Base-by-base conservation (phyloP, 1,139 yeast species). In the Kodamaea ohmeri region DNA sequence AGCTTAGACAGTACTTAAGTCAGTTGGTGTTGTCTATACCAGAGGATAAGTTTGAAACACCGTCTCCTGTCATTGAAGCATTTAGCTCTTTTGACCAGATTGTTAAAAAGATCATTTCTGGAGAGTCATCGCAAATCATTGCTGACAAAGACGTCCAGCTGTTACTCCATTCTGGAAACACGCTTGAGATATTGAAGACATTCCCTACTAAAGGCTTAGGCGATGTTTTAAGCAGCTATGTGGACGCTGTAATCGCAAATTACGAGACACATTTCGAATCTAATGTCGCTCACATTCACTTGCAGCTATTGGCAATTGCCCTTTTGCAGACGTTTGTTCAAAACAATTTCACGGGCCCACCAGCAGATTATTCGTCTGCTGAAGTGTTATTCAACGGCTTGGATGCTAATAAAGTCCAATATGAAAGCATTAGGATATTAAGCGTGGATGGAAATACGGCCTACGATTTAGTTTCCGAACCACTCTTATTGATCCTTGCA, bases 341-440 rank as follows among this genome's bases (percentile, higher is more conserved):
- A 55, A 62, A 76, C 38, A 90, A 90, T 56, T 86, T 73, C 55
- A 87, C 96, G 0, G 97, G 97, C 3, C 97, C 97, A 2, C 71
- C 72, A 18, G 55, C 80, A 0, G 67, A 69, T 1, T 53, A 65
- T 26, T 61, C 60, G 3, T 53, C 67, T 2, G 52, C 57, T 2
- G 63, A 67, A 1, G 45, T 65, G 39, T 59, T 63, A 40, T 67
- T 69, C 42, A 53, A 60, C 1, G 47, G 46, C 1, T 48, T 60
- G 18, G 71, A 69, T 50, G 49, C 56, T 2, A 39, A 47, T 6
- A 21, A 44, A 4, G 39, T 69, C 12, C 72, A 67, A 35, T 25
- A 41, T 3, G 73, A 67, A 24, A 54, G 65, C 9, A 46, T 76
- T 9, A 53, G 53, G 25, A 51, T 70, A 2, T 62, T 86, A 28